Conservation (phyloP, 1,139 yeast species). For the Pichia sp. region DNA sequence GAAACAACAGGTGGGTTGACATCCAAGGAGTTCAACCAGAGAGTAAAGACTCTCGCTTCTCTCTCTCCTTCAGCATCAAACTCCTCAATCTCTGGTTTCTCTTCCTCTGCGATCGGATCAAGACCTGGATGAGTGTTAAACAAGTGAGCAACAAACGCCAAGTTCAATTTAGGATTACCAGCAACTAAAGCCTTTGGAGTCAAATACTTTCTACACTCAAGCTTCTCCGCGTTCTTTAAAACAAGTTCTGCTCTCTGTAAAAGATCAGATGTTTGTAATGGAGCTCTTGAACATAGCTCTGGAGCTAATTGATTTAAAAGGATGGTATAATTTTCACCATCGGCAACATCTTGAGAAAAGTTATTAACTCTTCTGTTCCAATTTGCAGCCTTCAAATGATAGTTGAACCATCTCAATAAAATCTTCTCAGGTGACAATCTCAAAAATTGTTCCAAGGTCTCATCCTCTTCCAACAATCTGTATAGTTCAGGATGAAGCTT, state of each 20-base stretch:
- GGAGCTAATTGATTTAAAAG: slow-evolving; percentile 86
- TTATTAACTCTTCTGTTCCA: slow-evolving; percentile 81
- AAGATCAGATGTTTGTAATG: slow-evolving; percentile 69
- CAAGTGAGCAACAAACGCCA: slow-evolving; percentile 95
- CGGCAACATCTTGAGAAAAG: slow-evolving; percentile 82
- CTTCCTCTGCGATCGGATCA: slow-evolving; percentile 90
- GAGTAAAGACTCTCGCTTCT: slow-evolving; percentile 96
- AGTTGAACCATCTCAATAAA: slow-evolving; percentile 94
- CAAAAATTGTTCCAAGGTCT: slow-evolving; percentile 91
- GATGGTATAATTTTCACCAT: slow-evolving; percentile 93
- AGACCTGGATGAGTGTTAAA: slow-evolving; percentile 96
- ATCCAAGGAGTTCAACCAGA: slow-evolving; percentile 94
- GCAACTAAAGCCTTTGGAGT: slow-evolving; percentile 91
- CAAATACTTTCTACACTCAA: slow-evolving; percentile 88
- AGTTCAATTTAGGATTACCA: slow-evolving; percentile 93
- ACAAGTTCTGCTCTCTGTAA: slow-evolving; percentile 82
- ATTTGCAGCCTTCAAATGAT: slow-evolving; percentile 90
- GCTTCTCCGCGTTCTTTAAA: slow-evolving; percentile 77
- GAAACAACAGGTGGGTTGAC: slow-evolving; percentile 93
- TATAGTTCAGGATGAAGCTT: slow-evolving; percentile 95
- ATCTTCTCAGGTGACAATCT: slow-evolving; percentile 98
- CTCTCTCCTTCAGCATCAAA: slow-evolving; percentile 99
- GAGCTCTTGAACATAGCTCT: slow-evolving; percentile 69
- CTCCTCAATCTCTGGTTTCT: slow-evolving; percentile 83
- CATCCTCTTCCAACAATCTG: slow-evolving; percentile 91